phyloP scores from a whole-genome alignment of 352 stramenopile species.

The Globisporangium lucens region DNA sequence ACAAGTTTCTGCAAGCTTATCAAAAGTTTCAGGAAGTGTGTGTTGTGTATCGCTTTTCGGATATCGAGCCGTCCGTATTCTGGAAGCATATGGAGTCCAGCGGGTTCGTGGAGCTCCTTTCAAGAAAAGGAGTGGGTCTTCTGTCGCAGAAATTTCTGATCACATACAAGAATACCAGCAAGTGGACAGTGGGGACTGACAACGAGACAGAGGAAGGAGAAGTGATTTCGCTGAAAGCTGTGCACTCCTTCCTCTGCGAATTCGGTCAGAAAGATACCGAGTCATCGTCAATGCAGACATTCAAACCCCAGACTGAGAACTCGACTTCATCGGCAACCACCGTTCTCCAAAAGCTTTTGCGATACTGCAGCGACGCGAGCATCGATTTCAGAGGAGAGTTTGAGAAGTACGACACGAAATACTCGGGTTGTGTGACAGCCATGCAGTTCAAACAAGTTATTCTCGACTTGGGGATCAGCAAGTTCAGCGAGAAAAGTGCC shows the following conservation, averaged over 20 bases:
- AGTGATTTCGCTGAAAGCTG: slow-evolving; percentile 29
- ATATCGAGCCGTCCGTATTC: slow-evolving; percentile 27
- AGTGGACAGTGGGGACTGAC: slow-evolving; percentile 8
- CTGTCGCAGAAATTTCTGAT: slow-evolving; percentile 33
- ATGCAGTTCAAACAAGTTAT: slow-evolving; percentile 57
- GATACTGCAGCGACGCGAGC: slow-evolving; percentile 32
- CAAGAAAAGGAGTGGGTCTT: slow-evolving; percentile 33
- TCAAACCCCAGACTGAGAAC: background rate
- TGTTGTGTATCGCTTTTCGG: slow-evolving; percentile 38
- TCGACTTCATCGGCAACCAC: slow-evolving; percentile 2
- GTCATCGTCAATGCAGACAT: background rate
- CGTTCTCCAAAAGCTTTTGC: slow-evolving; percentile 24
- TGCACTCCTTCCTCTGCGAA: slow-evolving; percentile 28
- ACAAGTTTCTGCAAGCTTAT: slow-evolving; percentile 29
- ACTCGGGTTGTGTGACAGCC: slow-evolving; percentile 38
- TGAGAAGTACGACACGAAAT: slow-evolving; percentile 41
- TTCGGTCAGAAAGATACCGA: slow-evolving; percentile 5
- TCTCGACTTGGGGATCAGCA: slow-evolving; percentile 32
- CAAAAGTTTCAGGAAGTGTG: slow-evolving; percentile 50
- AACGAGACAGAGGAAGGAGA: slow-evolving; percentile 7
- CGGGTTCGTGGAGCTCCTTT: slow-evolving; percentile 39
- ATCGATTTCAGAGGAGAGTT: slow-evolving; percentile 51
- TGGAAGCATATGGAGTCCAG: slow-evolving; percentile 52
- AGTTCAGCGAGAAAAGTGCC: slow-evolving; percentile 17
- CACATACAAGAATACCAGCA: slow-evolving; percentile 8